Percentiles rank a stretch among this genome's conserved stretches.
These are phyloP conservation scores for Lichtheimia hyalospora DNA, from an alignment of 371 early-diverging fungal species.

Conservation along the genomic window DNA sequence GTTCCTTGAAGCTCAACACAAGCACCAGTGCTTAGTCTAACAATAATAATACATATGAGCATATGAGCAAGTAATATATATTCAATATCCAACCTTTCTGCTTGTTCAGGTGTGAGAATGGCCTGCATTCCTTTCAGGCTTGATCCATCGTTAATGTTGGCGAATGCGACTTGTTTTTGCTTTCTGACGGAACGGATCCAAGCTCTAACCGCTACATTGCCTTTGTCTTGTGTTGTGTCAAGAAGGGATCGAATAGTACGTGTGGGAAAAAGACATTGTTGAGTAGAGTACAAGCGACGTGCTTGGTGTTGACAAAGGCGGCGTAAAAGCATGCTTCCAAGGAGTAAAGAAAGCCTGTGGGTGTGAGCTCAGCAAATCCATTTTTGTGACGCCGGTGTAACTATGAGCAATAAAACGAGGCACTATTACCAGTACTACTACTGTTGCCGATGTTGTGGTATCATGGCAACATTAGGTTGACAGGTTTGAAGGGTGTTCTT, in stretches of 20 bases:
- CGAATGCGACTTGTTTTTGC: constrained; percentile 78
- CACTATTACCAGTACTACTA: no score
- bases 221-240: neutral
- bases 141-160: constrained; percentile 79
- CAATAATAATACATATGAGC: neutral
- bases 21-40: constrained; percentile 69
- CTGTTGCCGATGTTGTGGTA: no score
- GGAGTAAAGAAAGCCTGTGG: no score
- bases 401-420: no score
- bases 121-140: constrained; percentile 72
- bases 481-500: no score
- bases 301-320: neutral
- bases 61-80: neutral
- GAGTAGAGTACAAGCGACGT: constrained; percentile 5
- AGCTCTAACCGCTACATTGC: constrained; percentile 58
- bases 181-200: constrained; percentile 84
- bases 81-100: constrained; percentile 46
- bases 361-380: no score
- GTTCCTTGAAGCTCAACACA: constrained; percentile 68
- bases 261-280: constrained; percentile 7
- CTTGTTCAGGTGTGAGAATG: constrained; percentile 55
- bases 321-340: no score
- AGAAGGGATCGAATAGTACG: constrained; percentile 12
- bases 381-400: no score
- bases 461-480: no score